Percentiles rank a stretch among this genome's conserved stretches.
Evolutionary conservation across 192 early-diverging fungal genomes (phyloP).

Genomic region (Coemansia sp.): DNA sequence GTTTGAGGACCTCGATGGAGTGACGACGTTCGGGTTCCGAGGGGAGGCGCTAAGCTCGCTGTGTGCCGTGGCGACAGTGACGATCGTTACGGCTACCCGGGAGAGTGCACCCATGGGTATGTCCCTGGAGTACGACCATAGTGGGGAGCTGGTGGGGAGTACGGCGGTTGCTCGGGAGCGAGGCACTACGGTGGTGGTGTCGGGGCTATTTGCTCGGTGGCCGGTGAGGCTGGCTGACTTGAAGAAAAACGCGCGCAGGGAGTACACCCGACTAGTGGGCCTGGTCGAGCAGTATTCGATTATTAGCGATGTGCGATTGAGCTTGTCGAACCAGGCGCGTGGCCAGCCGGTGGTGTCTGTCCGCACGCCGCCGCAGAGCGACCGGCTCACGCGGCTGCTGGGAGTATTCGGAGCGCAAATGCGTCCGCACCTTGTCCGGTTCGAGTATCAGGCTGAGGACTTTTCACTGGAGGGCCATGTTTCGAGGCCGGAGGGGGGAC

Average conservation of each 20-base stretch:
- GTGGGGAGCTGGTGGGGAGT: constrained; percentile 60
- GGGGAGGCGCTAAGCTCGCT: constrained; percentile 93
- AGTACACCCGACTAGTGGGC: constrained; percentile 75
- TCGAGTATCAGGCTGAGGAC: constrained; percentile 2
- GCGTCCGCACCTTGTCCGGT: constrained; percentile 23
- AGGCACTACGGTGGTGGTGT: constrained; percentile 82
- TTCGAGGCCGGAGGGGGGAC: constrained; percentile 67
- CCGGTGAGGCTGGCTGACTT: constrained; percentile 89
- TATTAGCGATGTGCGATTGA: constrained; percentile 68
- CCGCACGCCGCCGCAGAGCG: constrained; percentile 19
- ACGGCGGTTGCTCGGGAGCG: constrained; percentile 59
- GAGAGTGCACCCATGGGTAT: constrained; percentile 58
- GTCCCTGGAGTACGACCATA: constrained; percentile 67
- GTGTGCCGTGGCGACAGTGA: constrained; percentile 63
- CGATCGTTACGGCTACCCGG: constrained; percentile 70
- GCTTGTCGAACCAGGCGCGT: constrained; percentile 62
- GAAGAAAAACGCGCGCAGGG: constrained; percentile 77
- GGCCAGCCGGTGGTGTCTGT: constrained; percentile 5
- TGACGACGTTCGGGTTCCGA: constrained; percentile 89
- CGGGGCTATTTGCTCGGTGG: constrained; percentile 75
- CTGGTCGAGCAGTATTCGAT: constrained; percentile 86
- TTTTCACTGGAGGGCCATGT: constrained; percentile 55
- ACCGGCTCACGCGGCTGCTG: constrained; percentile 55
- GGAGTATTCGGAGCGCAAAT: constrained; percentile 75
- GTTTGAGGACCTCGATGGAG: constrained; percentile 77